These are phyloP conservation scores for Mucor racemosus DNA, from an alignment of 371 early-diverging fungal species.

Conservation along the genomic window DNA sequence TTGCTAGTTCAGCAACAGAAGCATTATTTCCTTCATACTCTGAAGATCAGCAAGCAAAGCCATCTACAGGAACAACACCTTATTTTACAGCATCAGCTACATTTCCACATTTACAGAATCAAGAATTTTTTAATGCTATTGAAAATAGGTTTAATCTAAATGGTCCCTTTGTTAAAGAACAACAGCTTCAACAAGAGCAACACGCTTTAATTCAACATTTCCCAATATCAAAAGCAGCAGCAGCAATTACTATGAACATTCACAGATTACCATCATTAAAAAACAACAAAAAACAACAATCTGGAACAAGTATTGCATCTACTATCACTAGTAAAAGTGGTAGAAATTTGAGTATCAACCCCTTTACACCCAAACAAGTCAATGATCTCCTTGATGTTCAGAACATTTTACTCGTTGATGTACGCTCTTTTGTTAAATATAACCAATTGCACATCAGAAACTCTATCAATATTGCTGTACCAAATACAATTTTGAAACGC, in stretches of 20 bases:
- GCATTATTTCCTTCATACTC: no score
- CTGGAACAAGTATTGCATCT: no score
- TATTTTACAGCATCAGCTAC: background rate
- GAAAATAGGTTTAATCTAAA: background rate
- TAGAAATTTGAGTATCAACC: background rate
- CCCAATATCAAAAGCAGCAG: no score
- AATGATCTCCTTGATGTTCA: background rate
- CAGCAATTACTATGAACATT: no score
- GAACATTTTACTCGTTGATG: constrained; percentile 37
- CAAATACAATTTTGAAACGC: constrained; percentile 61
- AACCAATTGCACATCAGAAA: constrained; percentile 45
- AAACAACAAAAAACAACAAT: no score
- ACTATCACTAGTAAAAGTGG: background rate
- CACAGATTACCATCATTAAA: no score
- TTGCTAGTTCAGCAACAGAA: no score
- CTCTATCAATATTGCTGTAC: constrained; percentile 59
- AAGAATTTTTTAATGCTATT: constrained; percentile 10
- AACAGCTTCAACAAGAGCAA: background rate
- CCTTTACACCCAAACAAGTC: background rate
- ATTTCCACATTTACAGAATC: constrained; percentile 4
- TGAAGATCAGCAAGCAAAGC: no score
- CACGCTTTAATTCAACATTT: no score
- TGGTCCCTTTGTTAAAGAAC: background rate
- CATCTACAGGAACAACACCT: background rate
- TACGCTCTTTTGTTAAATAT: constrained; percentile 58